Evolutionary conservation across 805 yeast genomes (phyloP).

Genomic region (Saccharomycopsis oosterbeekiorum): DNA sequence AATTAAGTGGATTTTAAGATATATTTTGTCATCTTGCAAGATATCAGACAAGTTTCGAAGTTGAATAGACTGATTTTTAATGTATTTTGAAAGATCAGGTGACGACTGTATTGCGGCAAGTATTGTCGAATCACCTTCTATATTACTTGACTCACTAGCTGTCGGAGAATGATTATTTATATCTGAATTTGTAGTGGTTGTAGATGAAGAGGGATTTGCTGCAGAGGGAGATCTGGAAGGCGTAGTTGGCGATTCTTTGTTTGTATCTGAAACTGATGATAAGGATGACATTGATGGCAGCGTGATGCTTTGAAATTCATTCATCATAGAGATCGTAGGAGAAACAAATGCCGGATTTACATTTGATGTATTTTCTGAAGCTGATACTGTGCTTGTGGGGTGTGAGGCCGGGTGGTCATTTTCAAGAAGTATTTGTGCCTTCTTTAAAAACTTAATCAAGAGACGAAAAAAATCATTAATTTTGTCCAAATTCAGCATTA

Average conservation of each 20-base stretch:
- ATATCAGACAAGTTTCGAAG: constrained; percentile 15
- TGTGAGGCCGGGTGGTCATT: not conserved
- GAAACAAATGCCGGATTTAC: not conserved
- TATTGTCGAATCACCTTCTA: not conserved
- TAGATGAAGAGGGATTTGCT: not conserved
- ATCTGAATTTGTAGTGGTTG: not conserved
- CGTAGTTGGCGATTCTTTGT: not conserved
- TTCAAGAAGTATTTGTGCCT: not conserved
- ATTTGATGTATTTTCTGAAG: not conserved
- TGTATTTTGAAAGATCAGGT: constrained; percentile 3
- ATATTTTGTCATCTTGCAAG: constrained; percentile 11
- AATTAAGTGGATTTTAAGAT: constrained; percentile 13
- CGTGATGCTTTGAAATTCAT: not conserved
- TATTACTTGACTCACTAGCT: not conserved
- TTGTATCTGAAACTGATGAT: not conserved
- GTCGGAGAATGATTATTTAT: not conserved
- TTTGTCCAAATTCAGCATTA: constrained; percentile 8
- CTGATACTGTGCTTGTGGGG: not conserved
- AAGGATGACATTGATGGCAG: not conserved
- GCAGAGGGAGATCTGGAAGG: not conserved
- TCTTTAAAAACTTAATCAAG: constrained; percentile 10
- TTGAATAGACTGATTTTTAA: constrained; percentile 9
- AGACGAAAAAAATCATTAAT: constrained; percentile 11
- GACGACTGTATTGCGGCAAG: not conserved
- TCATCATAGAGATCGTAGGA: not conserved